These are phyloP conservation scores for Aspergillus thermomutatus DNA, from an alignment of 2,329 filamentous ascomycete species.

Conservation along the genomic window DNA sequence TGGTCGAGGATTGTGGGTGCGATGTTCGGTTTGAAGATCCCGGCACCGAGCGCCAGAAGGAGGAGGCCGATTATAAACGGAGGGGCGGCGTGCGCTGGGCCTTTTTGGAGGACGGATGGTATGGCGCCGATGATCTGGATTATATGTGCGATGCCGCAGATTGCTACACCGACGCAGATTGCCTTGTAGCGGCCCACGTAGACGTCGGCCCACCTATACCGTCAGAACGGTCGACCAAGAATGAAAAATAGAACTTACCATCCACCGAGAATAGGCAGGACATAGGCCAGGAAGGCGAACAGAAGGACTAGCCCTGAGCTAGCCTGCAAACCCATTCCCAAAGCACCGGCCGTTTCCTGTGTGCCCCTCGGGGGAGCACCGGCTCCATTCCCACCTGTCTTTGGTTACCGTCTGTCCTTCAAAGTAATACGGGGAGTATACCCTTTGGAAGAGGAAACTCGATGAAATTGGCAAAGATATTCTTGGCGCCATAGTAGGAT, in stretches of 20 bases:
- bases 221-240: background rate
- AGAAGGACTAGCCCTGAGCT: conserved; percentile 53
- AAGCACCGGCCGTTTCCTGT: conserved; percentile 53
- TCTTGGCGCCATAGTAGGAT: conserved; percentile 58
- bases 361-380: conserved; percentile 34
- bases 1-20: conserved; percentile 46
- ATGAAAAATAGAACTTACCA: conserved; percentile 7
- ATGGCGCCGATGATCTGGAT: conserved; percentile 33
- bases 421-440: conserved; percentile 36
- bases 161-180: conserved; percentile 37
- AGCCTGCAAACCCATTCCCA: conserved; percentile 56
- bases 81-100: conserved; percentile 27
- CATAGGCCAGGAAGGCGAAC: conserved; percentile 52
- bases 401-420: background rate
- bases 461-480: conserved; percentile 60
- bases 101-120: conserved; percentile 40
- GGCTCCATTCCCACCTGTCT: conserved; percentile 35
- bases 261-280: conserved; percentile 50
- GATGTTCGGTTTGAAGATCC: conserved; percentile 42
- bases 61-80: conserved; percentile 41
- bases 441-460: conserved; percentile 56
- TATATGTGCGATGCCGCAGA: conserved; percentile 37
- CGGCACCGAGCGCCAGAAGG: conserved; percentile 38
- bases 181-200: conserved; percentile 28
- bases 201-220: conserved; percentile 21